A percentile compares a stretch with the other conserved stretches of the same genome.
Conservation (phyloP, 2,329 filamentous ascomycete species). For the Aspergillus hiratsukae region DNA sequence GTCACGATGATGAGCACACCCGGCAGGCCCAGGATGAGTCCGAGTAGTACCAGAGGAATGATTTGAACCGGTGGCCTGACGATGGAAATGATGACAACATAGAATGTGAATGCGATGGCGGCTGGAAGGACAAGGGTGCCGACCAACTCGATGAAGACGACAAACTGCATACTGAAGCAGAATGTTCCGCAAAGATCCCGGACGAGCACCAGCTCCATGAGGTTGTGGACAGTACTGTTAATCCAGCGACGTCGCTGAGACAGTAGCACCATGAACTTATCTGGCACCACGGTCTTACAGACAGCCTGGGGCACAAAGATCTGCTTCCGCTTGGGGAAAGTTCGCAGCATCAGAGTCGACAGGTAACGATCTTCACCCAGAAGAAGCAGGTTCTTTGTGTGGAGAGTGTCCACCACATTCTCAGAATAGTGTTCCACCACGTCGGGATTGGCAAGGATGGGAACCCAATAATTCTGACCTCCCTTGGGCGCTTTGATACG, state of each 20-base stretch:
- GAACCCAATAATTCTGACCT: slow-evolving; percentile 98
- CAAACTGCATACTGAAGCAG: slow-evolving; percentile 99
- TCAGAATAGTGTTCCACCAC: slow-evolving; percentile 99
- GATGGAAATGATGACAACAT: slow-evolving; percentile 87
- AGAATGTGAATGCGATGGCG: slow-evolving; percentile 94
- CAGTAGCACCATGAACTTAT: slow-evolving; percentile 83
- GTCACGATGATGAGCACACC: slow-evolving; percentile 89
- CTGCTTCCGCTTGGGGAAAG: slow-evolving; percentile 98
- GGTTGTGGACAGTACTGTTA: slow-evolving; percentile 97
- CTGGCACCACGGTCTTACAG: slow-evolving; percentile 96
- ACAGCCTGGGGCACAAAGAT: slow-evolving; percentile 98
- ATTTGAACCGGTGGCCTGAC: slow-evolving; percentile 70
- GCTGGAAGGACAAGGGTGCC: slow-evolving; percentile 93
- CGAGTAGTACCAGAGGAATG: slow-evolving; percentile 85
- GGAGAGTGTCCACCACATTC: slow-evolving; percentile 95
- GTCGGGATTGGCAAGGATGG: slow-evolving; percentile 95
- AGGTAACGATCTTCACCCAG: slow-evolving; percentile 93
- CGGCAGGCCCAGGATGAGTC: slow-evolving; percentile 86
- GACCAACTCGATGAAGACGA: slow-evolving; percentile 90
- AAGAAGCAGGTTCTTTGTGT: slow-evolving; percentile 92
- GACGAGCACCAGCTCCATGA: slow-evolving; percentile 95
- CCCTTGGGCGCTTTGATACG: slow-evolving; percentile 98
- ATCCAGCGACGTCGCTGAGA: slow-evolving; percentile 98
- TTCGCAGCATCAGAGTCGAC: slow-evolving; percentile 95
- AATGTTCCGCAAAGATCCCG: slow-evolving; percentile 96